phyloP scores from a whole-genome alignment of 2,329 filamentous ascomycete species.

The Neopestalotiopsis sp. region DNA sequence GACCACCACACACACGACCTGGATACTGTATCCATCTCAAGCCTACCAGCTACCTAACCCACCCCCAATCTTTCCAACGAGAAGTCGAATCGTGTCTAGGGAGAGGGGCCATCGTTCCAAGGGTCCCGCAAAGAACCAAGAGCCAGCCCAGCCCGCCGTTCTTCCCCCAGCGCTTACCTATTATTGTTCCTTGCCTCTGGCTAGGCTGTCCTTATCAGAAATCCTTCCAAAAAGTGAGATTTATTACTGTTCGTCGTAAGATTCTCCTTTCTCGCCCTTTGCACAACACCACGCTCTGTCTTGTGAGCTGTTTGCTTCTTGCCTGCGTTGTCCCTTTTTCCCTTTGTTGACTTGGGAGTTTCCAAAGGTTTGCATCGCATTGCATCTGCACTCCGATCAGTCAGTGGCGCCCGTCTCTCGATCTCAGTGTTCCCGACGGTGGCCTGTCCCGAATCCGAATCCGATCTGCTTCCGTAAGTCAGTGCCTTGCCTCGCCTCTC shows the following conservation, averaged over 20 bases:
- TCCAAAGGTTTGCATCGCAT: not conserved
- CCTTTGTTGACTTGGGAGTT: constrained; percentile 3
- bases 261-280: constrained; percentile 4
- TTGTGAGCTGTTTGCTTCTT: not conserved
- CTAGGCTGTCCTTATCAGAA: constrained; percentile 17
- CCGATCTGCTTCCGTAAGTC: constrained; percentile 5
- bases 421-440: not conserved
- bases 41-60: too few relatives aligned
- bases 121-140: not conserved
- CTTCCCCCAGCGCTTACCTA: constrained; percentile 9
- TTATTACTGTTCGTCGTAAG: not conserved
- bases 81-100: not conserved
- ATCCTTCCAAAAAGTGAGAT: constrained; percentile 10
- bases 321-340: constrained; percentile 8
- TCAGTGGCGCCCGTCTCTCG: constrained; percentile 1
- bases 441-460: constrained; percentile 7
- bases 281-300: constrained; percentile 1
- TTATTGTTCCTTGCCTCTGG: constrained; percentile 6
- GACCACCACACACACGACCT: too few relatives aligned
- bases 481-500: not conserved
- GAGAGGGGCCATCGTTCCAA: not conserved
- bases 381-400: not conserved
- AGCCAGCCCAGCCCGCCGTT: constrained; percentile 1
- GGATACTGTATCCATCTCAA: too few relatives aligned
- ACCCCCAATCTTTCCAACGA: too few relatives aligned